Base-by-base conservation (phyloP, 257 asterid genomes). In the Nicotiana tabacum region DNA sequence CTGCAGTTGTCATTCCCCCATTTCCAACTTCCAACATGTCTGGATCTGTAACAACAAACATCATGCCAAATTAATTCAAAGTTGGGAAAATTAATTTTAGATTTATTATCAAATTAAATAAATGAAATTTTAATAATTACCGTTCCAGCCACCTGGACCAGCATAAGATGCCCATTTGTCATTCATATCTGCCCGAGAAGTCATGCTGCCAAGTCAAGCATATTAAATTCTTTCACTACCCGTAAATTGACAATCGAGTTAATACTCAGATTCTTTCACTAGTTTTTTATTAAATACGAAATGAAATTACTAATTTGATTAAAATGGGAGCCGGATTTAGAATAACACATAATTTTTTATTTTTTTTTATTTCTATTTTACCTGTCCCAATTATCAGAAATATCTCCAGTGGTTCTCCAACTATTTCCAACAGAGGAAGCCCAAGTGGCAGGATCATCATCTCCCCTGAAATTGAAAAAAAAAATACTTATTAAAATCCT, bases 21-120 rank as follows among this genome's bases (percentile, higher is more conserved):
- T 96, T 96, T 77, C 99, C 99, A 66, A 96, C 97, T 86, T 96
- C 99, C 90, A 96, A 82, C 99, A 96, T 96, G 83, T 96, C 99
- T 15, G 99, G 99, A 90, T 96, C 99, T 95, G 84, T 51, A 76
- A 51, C 56, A 66, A 68, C 53, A 84, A 80, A 62, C 24, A 51
- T 64, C 62, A 74, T 76, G 64, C 29, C 53, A 27, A 46, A 35
- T 18, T 17, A 78, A 74, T 69, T 15, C 4, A 37, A 66, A 72
- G 32, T 56, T 17, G 24, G 48, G 13, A 57, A 33, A 77, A 6
- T 16, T 30, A 60, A 35, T 56, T 16, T 5, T 5, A 24, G 12
- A 3, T 39, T 24, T 21, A 72, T 72, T 29, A 57, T 58, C 21
- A 78, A 60, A 61, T 37, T 11, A 61, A 79, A 35, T 46, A 3